Evolutionary conservation across 768 basidiomycete species (phyloP), one percentile per base, ranked within the genome.

Genomic region (Serendipita sp.): DNA sequence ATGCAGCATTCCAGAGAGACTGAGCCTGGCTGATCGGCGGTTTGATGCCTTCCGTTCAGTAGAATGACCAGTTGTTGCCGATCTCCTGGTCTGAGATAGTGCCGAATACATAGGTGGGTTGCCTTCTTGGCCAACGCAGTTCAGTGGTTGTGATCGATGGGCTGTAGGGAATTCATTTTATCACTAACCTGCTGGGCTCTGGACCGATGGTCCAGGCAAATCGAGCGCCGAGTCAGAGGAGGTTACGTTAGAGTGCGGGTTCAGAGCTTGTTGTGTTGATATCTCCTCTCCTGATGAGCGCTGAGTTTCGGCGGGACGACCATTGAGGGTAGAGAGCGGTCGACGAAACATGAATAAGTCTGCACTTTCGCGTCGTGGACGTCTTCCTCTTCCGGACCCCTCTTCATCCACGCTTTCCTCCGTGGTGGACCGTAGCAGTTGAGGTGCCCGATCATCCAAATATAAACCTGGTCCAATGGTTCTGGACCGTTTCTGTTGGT

Each of bases 381-480:
- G n/a, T 34, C 55, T 60, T 23, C 55, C 55, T 31, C 55, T 60
- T 3, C 16, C 55, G 8, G n/a, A 3, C 10, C 31, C 34, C 10
- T 27, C 55, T 50, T 50, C 48, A 50, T 18, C 16, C 8, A 18
- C 48, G n/a, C 6, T 5, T 50, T 50, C 48, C 48, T 18, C 29
- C n/a, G 48, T 50, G 5, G 48, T 5, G 8, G 48, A 50, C 48
- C 18, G 2, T 5, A 31, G 37, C 1, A 40, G 29, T 50, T 50
- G 48, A 31, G 48, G 18, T 8, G 48, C 66, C 1, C 63, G 63
- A 31, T 67, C 68, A 34, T 67, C 68, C 5, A 71, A 62, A 11
- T 66, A 62, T 27, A 46, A 50, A 4, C 68, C 68, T 2, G 68
- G 68, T 2, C 68, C 68, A 27, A 69, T 40, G 1, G 68, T 60